A percentile compares a stretch with the other conserved stretches of the same genome.
Conservation (phyloP, 2,329 filamentous ascomycete genomes). For the Aspergillus brasiliensis region DNA sequence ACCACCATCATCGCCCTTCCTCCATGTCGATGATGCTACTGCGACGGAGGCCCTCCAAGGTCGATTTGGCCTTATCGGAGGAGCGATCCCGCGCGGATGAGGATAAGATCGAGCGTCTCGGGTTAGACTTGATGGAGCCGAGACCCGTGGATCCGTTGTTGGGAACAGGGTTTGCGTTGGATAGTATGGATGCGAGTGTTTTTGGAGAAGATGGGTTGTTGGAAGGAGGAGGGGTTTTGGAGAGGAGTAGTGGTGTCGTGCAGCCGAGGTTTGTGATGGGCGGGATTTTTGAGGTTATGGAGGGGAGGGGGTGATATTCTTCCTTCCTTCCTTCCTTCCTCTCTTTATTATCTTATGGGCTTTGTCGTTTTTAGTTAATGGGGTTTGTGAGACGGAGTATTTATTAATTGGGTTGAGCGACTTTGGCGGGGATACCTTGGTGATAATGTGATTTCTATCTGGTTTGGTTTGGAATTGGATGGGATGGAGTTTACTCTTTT, state of each 20-base stretch:
- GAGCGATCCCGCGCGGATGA: constrained; percentile 44
- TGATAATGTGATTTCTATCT: too few relatives aligned
- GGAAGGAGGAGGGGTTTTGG: neutral
- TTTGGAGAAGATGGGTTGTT: neutral
- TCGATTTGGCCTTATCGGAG: constrained; percentile 47
- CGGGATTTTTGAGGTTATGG: constrained; percentile 52
- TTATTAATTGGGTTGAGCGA: too few relatives aligned
- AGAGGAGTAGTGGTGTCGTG: constrained; percentile 10
- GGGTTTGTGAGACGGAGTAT: neutral
- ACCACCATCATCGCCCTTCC: constrained; percentile 21
- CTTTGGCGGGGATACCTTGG: too few relatives aligned
- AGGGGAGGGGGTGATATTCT: constrained; percentile 35
- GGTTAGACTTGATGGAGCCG: constrained; percentile 48
- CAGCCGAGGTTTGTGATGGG: constrained; percentile 48
- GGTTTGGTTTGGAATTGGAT: too few relatives aligned
- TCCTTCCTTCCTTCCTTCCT: neutral
- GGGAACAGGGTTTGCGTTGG: constrained; percentile 25
- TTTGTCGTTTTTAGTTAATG: neutral
- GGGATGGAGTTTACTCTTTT: too few relatives aligned
- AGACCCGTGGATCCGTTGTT: constrained; percentile 40
- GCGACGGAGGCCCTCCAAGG: constrained; percentile 45
- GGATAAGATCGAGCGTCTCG: constrained; percentile 43
- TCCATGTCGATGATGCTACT: constrained; percentile 35
- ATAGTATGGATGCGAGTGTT: constrained; percentile 15
- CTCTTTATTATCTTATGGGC: too few relatives aligned